Percentiles rank a stretch among this genome's conserved stretches.
Evolutionary conservation across 2,329 filamentous ascomycete species (phyloP).

Genomic region (Monilinia polystroma): DNA sequence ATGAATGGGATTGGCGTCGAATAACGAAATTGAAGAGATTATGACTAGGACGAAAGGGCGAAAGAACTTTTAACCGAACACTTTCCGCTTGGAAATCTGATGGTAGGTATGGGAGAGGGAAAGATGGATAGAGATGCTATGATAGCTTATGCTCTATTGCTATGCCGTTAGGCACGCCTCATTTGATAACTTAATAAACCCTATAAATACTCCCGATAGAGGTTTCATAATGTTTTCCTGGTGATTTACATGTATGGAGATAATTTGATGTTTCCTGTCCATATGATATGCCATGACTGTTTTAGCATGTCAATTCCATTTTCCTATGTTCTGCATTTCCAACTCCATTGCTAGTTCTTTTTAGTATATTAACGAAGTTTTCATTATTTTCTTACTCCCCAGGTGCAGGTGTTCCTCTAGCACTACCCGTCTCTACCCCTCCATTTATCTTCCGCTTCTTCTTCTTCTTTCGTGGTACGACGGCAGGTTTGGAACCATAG

Average conservation of each 20-base stretch:
- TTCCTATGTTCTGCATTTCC: not conserved
- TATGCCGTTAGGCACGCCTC: slow-evolving; percentile 14
- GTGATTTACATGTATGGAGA: not conserved
- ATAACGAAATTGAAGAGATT: not conserved
- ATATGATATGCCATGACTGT: not conserved
- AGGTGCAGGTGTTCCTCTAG: slow-evolving; percentile 56
- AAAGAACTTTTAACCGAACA: slow-evolving; percentile 1
- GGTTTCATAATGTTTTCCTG: not conserved
- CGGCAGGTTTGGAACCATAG: slow-evolving; percentile 75
- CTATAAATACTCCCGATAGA: slow-evolving; percentile 12
- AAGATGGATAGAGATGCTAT: slow-evolving; percentile 17
- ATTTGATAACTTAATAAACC: slow-evolving; percentile 20
- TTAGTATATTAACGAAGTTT: not conserved
- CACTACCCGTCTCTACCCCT: slow-evolving; percentile 56
- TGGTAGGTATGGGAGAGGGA: slow-evolving; percentile 15
- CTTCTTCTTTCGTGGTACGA: slow-evolving; percentile 69
- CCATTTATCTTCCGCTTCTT: slow-evolving; percentile 69
- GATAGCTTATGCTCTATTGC: slow-evolving; percentile 22
- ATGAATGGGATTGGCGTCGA: slow-evolving; percentile 4
- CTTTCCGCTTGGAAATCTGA: slow-evolving; percentile 21
- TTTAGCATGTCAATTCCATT: not conserved
- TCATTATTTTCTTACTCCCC: not conserved
- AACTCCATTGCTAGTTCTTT: not conserved
- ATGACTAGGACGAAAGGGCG: slow-evolving; percentile 10
- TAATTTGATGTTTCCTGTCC: not conserved